Conservation (phyloP, 371 early-diverging fungal species). For the Actinomortierella wolfii region DNA sequence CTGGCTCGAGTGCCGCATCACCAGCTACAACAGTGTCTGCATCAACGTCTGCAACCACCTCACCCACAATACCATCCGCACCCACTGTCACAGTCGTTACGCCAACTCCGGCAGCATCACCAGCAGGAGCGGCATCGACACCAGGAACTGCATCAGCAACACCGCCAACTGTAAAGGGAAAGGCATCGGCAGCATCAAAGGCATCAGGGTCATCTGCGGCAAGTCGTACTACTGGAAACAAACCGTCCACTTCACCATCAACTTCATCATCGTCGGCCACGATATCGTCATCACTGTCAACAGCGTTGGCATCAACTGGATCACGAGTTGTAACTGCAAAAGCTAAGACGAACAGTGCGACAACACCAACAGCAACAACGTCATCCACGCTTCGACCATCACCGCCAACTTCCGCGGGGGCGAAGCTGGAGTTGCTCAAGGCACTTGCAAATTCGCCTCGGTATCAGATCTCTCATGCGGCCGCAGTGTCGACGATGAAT, state of each 20-base stretch:
- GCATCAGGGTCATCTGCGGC: too few relatives aligned
- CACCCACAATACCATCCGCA: background rate
- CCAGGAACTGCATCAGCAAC: background rate
- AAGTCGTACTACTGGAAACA: too few relatives aligned
- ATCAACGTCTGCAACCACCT: conserved; percentile 3
- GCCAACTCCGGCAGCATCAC: background rate
- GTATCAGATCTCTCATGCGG: conserved; percentile 13
- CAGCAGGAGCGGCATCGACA: conserved; percentile 2
- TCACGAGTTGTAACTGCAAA: too few relatives aligned
- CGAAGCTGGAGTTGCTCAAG: conserved; percentile 22
- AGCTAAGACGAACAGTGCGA: too few relatives aligned
- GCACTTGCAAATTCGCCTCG: conserved; percentile 6
- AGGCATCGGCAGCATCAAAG: background rate
- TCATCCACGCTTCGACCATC: background rate
- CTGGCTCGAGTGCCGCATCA: background rate
- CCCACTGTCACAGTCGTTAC: background rate
- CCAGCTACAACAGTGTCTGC: background rate
- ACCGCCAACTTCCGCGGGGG: background rate
- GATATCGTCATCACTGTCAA: too few relatives aligned
- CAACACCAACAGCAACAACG: background rate
- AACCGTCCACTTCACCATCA: too few relatives aligned
- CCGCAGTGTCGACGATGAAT: conserved; percentile 1
- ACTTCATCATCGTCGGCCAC: too few relatives aligned
- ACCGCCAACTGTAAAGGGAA: conserved; percentile 4
- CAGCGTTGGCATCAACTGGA: too few relatives aligned